Conservation (phyloP, 1,139 yeast genomes). For the Geotrichum reessii region DNA sequence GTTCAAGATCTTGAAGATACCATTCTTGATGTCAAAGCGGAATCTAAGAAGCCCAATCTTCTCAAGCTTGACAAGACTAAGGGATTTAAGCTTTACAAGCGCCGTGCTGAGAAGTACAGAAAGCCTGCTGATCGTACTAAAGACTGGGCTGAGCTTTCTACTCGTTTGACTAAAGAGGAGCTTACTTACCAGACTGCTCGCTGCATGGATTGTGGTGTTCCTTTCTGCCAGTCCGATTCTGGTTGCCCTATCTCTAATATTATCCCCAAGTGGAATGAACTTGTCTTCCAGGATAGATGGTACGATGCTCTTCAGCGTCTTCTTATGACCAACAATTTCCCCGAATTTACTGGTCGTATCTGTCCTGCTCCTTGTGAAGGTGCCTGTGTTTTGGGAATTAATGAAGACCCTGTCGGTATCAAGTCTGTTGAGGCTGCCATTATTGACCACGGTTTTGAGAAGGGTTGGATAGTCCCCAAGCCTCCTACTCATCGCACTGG, state of each 20-base stretch:
- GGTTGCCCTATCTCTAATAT: conserved; percentile 97
- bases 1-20: conserved; percentile 88
- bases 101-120: conserved; percentile 84
- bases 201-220: conserved; percentile 99
- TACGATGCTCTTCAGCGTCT: conserved; percentile 86
- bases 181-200: conserved; percentile 92
- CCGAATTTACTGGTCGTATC: conserved; percentile 95
- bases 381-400: conserved; percentile 92
- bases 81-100: conserved; percentile 91
- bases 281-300: conserved; percentile 94
- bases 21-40: conserved; percentile 59
- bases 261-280: conserved; percentile 96
- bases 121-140: conserved; percentile 65
- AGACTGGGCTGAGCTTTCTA: conserved; percentile 91
- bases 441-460: conserved; percentile 91
- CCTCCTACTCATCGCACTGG: conserved; percentile 82
- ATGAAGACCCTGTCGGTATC: conserved; percentile 93
- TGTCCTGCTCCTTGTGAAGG: conserved; percentile 99
- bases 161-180: conserved; percentile 77
- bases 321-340: conserved; percentile 95
- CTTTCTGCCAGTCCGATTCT: conserved; percentile 95
- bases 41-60: conserved; percentile 53
- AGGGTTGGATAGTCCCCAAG: conserved; percentile 89
- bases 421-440: conserved; percentile 94
- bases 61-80: conserved; percentile 71